A percentile compares a stretch with the other conserved stretches of the same genome.
Conservation (phyloP, 768 basidiomycete species). For the Hysterangium stoloniferum region DNA sequence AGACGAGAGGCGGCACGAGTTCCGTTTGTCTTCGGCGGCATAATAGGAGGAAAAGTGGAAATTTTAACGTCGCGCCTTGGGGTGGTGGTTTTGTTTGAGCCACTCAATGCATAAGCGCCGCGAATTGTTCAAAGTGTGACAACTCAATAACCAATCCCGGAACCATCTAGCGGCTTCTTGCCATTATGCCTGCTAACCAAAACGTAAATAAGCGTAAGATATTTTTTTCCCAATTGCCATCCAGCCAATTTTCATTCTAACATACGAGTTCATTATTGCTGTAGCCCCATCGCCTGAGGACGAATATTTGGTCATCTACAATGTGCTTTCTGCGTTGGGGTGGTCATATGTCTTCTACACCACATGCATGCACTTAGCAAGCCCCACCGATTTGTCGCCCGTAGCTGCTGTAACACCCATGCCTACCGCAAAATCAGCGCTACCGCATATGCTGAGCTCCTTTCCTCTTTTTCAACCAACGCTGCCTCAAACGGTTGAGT, state of each 20-base stretch:
- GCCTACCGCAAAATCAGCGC: constrained; percentile 12
- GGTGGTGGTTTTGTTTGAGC: background rate
- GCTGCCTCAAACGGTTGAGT: constrained; percentile 27
- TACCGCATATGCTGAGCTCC: constrained; percentile 25
- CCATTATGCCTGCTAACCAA: background rate
- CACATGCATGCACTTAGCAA: constrained; percentile 43
- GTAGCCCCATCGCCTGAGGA: constrained; percentile 14
- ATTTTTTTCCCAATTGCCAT: background rate
- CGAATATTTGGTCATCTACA: constrained; percentile 73
- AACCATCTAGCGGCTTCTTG: too few species aligned
- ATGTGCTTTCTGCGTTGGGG: constrained; percentile 60
- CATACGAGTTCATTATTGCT: too few species aligned
- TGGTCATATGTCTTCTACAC: constrained; percentile 67
- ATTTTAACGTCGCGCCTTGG: background rate
- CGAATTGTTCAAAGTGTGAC: too few species aligned
- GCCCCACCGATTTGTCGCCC: constrained; percentile 24
- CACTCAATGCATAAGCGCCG: too few species aligned
- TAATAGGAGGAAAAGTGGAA: background rate
- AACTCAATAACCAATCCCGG: too few species aligned
- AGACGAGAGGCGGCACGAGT: constrained; percentile 5
- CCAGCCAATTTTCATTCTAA: background rate
- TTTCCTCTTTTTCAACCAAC: constrained; percentile 29
- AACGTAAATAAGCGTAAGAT: background rate
- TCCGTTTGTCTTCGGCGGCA: constrained; percentile 3
- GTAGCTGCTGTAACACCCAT: constrained; percentile 13